phyloP scores from a whole-genome alignment of 352 stramenopile species.

The Pythium brassicae region DNA sequence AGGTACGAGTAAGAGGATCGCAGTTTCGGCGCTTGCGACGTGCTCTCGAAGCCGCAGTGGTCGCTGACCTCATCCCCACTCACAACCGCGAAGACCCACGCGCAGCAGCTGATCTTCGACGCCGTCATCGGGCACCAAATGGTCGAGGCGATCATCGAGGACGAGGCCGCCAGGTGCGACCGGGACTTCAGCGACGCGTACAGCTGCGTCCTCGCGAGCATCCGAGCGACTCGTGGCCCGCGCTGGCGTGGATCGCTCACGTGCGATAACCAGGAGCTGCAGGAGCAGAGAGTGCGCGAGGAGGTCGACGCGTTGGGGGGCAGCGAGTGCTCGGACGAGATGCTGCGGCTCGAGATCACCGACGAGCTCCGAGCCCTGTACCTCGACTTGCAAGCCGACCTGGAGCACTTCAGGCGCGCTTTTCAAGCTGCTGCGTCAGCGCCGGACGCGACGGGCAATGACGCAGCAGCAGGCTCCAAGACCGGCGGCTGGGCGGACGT shows the following conservation, averaged over 20 bases:
- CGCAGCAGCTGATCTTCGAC: constrained; percentile 60
- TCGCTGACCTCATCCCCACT: background rate
- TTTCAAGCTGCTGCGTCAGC: constrained; percentile 33
- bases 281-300: constrained; percentile 19
- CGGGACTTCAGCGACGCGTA: constrained; percentile 31
- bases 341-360: constrained; percentile 41
- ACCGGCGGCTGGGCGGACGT: constrained; percentile 34
- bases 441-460: constrained; percentile 24
- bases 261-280: constrained; percentile 5
- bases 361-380: constrained; percentile 28
- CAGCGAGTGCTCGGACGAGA: constrained; percentile 27
- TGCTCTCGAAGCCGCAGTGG: background rate
- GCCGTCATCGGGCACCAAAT: constrained; percentile 68
- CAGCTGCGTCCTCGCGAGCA: constrained; percentile 20
- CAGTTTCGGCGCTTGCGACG: background rate
- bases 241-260: background rate
- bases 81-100: constrained; percentile 13
- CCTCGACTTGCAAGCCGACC: constrained; percentile 20
- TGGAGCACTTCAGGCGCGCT: constrained; percentile 29
- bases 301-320: constrained; percentile 15
- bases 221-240: constrained; percentile 14
- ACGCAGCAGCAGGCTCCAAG: constrained; percentile 33
- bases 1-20: constrained; percentile 17
- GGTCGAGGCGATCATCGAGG: constrained; percentile 50
- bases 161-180: constrained; percentile 39